Percentiles rank a stretch among this genome's conserved stretches.
These are phyloP conservation scores for Acacia pycnantha DNA, from an alignment of 331 rosid genomes.

Conservation along the genomic window DNA sequence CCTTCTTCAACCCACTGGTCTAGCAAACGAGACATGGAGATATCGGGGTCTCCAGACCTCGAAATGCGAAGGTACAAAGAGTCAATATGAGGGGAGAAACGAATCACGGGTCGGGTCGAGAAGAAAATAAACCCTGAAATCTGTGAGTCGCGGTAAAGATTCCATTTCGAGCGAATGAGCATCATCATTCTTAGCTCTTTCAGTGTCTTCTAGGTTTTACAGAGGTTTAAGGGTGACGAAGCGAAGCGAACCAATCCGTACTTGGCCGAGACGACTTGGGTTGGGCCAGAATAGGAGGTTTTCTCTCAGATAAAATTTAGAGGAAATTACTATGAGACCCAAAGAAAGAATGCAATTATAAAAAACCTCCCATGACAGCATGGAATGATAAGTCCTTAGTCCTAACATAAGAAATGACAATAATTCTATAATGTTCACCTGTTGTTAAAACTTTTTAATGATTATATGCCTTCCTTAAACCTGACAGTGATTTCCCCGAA, in stretches of 20 bases:
- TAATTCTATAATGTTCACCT: no score
- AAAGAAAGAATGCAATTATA: no score
- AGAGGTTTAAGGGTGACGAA: not conserved
- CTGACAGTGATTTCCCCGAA: no score
- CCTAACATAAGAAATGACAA: no score
- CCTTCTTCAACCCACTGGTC: slow-evolving; percentile 71
- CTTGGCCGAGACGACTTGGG: no score
- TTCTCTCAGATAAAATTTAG: no score
- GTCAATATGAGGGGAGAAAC: slow-evolving; percentile 19
- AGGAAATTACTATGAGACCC: no score
- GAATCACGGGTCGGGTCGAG: not conserved
- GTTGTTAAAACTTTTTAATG: no score
- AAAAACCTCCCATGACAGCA: no score
- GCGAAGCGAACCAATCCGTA: not conserved
- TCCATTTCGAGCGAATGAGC: slow-evolving; percentile 41
- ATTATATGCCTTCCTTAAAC: no score
- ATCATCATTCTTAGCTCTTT: slow-evolving; percentile 25
- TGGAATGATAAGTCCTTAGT: no score
- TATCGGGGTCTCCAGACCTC: slow-evolving; percentile 44
- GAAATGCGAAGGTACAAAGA: slow-evolving; percentile 45
- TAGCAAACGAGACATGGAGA: slow-evolving; percentile 47
- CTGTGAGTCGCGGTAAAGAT: not conserved
- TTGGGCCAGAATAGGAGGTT: no score
- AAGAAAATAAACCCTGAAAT: slow-evolving; percentile 25
- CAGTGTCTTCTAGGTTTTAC: not conserved